Conservation (phyloP, 768 basidiomycete species). For the Collybia nuda region DNA sequence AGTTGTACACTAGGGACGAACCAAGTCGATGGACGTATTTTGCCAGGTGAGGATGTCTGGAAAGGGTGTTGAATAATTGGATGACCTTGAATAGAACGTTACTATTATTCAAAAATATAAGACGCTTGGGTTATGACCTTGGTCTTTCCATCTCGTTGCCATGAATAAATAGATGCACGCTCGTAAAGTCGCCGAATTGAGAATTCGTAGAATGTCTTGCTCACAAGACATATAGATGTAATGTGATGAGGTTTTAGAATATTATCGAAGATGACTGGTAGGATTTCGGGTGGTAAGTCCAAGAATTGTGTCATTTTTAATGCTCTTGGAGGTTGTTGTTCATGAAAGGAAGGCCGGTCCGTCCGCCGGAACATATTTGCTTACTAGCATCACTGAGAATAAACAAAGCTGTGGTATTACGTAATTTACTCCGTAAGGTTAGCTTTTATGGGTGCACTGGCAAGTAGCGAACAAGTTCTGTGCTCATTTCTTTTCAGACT, state of each 20-base stretch:
- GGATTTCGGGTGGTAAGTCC: slow-evolving; percentile 67
- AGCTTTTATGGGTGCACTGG: neutral
- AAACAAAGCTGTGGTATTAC: no score
- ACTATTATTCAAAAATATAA: neutral
- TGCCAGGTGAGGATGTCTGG: slow-evolving; percentile 54
- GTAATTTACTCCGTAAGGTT: neutral
- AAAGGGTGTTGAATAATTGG: slow-evolving; percentile 61
- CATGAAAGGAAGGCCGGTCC: no score
- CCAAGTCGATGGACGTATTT: slow-evolving; percentile 58
- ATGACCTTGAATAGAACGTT: slow-evolving; percentile 45
- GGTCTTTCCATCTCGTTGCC: slow-evolving; percentile 65
- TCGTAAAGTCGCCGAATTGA: slow-evolving; percentile 55
- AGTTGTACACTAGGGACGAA: slow-evolving; percentile 23
- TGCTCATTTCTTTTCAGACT: slow-evolving; percentile 12
- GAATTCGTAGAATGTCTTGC: slow-evolving; percentile 51
- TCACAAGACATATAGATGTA: slow-evolving; percentile 54
- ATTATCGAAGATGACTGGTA: slow-evolving; percentile 53
- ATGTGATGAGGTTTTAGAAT: slow-evolving; percentile 55
- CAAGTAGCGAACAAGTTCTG: neutral
- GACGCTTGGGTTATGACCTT: slow-evolving; percentile 38
- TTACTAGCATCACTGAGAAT: no score
- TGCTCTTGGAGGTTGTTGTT: no score
- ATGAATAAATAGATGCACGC: slow-evolving; percentile 61
- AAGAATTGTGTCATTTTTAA: slow-evolving; percentile 39
- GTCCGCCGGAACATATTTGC: no score